Evolutionary conservation across 805 yeast species (phyloP), one percentile per base, ranked within the genome.

Genomic region (Maudiozyma saulgeensis): DNA sequence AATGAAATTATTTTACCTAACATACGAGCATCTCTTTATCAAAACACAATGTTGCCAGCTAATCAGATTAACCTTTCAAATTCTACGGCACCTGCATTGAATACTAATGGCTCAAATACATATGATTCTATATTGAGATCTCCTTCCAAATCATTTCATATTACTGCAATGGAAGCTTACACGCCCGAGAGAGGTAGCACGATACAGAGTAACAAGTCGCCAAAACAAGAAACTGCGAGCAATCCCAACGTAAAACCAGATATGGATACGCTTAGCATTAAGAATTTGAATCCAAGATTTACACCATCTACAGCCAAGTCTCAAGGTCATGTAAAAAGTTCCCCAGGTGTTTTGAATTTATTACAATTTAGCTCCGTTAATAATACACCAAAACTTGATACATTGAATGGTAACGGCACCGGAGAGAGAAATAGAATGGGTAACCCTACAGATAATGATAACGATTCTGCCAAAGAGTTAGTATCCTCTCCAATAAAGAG

Each of bases 341-440:
- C 96, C 1, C 98, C 98, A 1, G 96, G 96, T 16, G 78, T 90
- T 51, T 87, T 96, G 97, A 87, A 85, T 62, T 82, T 87, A 68
- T 87, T 90, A 60, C 96, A 89, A 59, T 81, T 90, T 49, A 71
- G 79, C 40, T 77, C 81, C 3, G 66, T 60, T 2, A 64, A 59
- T 40, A 66, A 66, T 45, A 65, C 69, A 3, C 69, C 69, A 11
- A 67, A 65, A 16, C 47, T 69, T 3, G 53, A 57, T 38, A 52
- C 53, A 40, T 54, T 40, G 11, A 52, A 45, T 43, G 43, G 44
- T n/a, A 48, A 37, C 2, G 32, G 46, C 18, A 41, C 41, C 16
- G 43, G 51, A 38, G 56, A 55, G 7, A 34, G 39, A n/a, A n/a
- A 16, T 11, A 46, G 32, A 12, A 28, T 6, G 5, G 28, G 23